Evolutionary conservation across 2,329 filamentous ascomycete genomes (phyloP).

Genomic region (Epichloe aotearoae): DNA sequence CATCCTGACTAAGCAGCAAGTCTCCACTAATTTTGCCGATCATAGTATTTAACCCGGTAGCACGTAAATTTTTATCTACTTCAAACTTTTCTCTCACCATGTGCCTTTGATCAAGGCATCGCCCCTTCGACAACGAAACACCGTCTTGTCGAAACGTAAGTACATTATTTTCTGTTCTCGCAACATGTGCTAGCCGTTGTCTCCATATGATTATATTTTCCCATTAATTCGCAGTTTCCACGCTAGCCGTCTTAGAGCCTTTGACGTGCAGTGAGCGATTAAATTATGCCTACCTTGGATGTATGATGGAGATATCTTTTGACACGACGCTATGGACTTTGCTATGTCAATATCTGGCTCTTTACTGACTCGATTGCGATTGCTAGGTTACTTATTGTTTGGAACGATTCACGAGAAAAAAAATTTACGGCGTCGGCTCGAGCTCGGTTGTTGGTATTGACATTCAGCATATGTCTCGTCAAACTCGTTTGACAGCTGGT

Average conservation of each 20-base stretch:
- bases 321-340: background rate
- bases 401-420: no score
- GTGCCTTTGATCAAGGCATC: background rate
- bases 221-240: constrained; percentile 5
- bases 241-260: constrained; percentile 5
- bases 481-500: no score
- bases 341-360: no score
- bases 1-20: background rate
- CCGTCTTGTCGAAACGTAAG: background rate
- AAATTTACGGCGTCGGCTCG: no score
- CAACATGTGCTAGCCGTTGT: background rate
- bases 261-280: constrained; percentile 4
- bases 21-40: background rate
- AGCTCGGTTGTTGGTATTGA: no score
- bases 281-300: constrained; percentile 5
- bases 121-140: background rate
- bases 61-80: background rate
- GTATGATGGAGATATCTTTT: constrained; percentile 2
- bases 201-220: constrained; percentile 4
- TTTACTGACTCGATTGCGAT: no score
- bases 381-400: no score
- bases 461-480: no score
- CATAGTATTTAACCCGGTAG: background rate
- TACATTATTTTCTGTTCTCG: background rate
- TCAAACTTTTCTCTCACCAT: background rate